phyloP scores from a whole-genome alignment of 345 rosid species.

The Atalantia buxifolia region DNA sequence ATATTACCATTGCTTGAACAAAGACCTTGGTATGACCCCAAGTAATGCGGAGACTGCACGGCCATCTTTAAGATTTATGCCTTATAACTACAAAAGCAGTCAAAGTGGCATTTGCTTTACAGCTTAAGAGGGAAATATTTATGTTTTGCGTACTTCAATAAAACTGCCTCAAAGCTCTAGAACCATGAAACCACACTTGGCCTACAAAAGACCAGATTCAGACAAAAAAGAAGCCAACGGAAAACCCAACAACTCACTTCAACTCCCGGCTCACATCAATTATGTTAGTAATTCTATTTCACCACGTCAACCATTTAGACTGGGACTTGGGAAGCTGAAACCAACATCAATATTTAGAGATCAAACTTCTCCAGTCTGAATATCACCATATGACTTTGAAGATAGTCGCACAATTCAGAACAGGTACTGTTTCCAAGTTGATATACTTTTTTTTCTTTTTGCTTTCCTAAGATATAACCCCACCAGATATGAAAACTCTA shows the following conservation, averaged over 20 bases:
- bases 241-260: not conserved
- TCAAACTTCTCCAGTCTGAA: not conserved
- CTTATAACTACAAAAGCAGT: not conserved
- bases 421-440: not conserved
- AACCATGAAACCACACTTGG: not conserved
- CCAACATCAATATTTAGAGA: not conserved
- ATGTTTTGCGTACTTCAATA: not conserved
- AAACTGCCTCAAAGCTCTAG: not conserved
- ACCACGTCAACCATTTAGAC: not conserved
- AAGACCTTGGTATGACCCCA: not conserved
- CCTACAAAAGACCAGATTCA: not conserved
- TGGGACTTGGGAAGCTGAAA: not conserved
- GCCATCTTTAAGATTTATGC: too few species aligned
- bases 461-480: not conserved
- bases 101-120: not conserved
- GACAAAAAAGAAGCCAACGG: not conserved
- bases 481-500: not conserved
- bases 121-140: not conserved
- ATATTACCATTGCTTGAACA: too few species aligned
- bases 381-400: not conserved
- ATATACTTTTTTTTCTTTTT: rapidly evolving
- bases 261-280: not conserved
- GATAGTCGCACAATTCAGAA: not conserved
- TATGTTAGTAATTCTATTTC: not conserved
- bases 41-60: too few species aligned